Base-by-base conservation (phyloP, 345 rosid genomes). In the Linum tenue region DNA sequence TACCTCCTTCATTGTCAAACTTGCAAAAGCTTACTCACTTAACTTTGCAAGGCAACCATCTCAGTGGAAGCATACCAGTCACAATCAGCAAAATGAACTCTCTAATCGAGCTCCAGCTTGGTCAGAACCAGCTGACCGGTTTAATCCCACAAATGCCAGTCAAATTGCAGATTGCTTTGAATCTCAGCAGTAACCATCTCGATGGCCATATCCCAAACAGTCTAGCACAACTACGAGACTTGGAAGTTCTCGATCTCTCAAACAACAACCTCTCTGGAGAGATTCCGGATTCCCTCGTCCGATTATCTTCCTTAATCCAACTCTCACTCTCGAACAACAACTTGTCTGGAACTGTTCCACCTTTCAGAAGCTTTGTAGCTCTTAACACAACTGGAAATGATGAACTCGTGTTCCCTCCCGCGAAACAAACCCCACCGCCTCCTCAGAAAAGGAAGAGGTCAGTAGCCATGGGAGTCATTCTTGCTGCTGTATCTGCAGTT, bases 201-300 rank as follows among this genome's bases (percentile, higher is more conserved):
- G 38, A 68, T 59, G 97, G 95, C 39, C 0, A 5, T 2, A 83
- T 92, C 68, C 97, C 97, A 0, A 0, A 0, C 11, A 35, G 76
- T 14, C 64, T 92, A 41, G 59, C 75, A 50, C 39, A 1, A 7
- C 81, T 89, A 53, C 36, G 0, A 0, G 67, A n/a, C 10, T 72
- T 92, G 68, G 95, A 92, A 78, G 67, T 87, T 70, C 76, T 89
- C 80, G 92, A 92, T 70, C 90, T 89, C 56, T 89, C 97, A 4
- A 73, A 83, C 72, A 81, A 92, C 72, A 67, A 16, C 0, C 73
- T 92, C 59, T 77, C 83, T 0, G 91, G 91, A 37, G 60, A 58
- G 4, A 73, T 90, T 70, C 96, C 97, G 0, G 9, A 2, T 9
- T 51, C 0, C 44, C 67, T 86, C 17, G 5, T 17, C 38, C 0